These are phyloP conservation scores for Antrodiella citrinella DNA, from an alignment of 768 basidiomycete genomes.

Conservation along the genomic window DNA sequence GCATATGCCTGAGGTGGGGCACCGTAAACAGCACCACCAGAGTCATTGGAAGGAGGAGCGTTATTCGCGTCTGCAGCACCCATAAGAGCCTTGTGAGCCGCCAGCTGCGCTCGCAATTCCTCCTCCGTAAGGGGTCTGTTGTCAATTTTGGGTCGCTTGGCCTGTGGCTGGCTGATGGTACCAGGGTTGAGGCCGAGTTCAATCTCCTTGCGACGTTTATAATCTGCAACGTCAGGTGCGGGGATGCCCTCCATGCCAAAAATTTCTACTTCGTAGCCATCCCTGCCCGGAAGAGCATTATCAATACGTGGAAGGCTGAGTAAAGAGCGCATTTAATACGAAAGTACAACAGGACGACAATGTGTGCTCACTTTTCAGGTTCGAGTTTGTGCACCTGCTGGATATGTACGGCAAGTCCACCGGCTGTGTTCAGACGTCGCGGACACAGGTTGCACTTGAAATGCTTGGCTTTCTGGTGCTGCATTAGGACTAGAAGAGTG, in stretches of 20 bases:
- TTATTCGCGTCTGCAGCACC: constrained; percentile 37
- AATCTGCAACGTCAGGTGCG: constrained; percentile 88
- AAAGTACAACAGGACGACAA: not conserved
- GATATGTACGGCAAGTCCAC: constrained; percentile 94
- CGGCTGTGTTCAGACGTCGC: constrained; percentile 90
- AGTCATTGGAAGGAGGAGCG: constrained; percentile 31
- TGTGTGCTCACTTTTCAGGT: constrained; percentile 68
- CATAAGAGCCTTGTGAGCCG: constrained; percentile 91
- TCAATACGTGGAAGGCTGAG: constrained; percentile 79
- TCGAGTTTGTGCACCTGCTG: constrained; percentile 99
- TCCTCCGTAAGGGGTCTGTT: constrained; percentile 74
- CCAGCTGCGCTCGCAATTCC: constrained; percentile 77
- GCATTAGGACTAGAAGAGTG: constrained; percentile 72
- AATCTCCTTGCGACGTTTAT: constrained; percentile 91
- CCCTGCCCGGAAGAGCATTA: constrained; percentile 91
- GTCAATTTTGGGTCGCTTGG: constrained; percentile 76
- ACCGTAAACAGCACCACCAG: constrained; percentile 57
- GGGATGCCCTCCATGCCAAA: constrained; percentile 99
- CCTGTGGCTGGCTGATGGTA: constrained; percentile 71
- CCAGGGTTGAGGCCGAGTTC: constrained; percentile 83
- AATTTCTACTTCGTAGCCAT: constrained; percentile 97
- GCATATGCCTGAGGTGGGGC: constrained; percentile 70
- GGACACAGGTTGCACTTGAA: constrained; percentile 98
- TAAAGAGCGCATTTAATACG: not conserved
- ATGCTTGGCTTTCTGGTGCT: constrained; percentile 99